These are phyloP conservation scores for Tricholoma matsutake DNA, from an alignment of 768 basidiomycete genomes.

Conservation along the genomic window DNA sequence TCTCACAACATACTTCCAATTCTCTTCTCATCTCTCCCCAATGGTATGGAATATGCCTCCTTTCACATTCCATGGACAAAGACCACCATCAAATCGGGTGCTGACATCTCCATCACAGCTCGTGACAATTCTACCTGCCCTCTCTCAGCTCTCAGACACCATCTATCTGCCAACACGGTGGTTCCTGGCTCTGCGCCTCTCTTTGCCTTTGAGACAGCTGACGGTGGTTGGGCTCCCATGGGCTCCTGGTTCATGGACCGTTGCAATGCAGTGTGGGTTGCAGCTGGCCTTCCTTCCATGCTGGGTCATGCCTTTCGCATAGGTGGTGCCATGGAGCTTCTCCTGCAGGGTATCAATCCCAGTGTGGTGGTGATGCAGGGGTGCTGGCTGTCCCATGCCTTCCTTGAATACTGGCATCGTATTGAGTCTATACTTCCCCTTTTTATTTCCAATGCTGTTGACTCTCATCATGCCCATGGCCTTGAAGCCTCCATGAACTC, in stretches of 20 bases:
- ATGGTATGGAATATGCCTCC: slow-evolving; percentile 9
- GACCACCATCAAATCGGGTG: slow-evolving; percentile 19
- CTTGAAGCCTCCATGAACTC: no score
- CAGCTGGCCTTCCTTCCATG: not conserved
- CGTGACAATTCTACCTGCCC: not conserved
- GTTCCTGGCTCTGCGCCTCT: no score
- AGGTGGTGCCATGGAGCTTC: no score
- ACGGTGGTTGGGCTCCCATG: slow-evolving; percentile 18
- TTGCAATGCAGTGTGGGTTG: slow-evolving; percentile 4
- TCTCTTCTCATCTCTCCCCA: not conserved
- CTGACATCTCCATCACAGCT: slow-evolving; percentile 24
- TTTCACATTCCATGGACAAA: slow-evolving; percentile 21
- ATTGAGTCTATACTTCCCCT: no score
- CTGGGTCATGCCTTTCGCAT: slow-evolving; percentile 4
- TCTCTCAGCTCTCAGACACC: not conserved
- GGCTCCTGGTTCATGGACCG: not conserved
- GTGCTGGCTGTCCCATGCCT: slow-evolving; percentile 7
- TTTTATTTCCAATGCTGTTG: no score
- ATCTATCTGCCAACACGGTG: not conserved
- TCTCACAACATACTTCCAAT: not conserved
- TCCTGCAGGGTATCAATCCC: slow-evolving; percentile 1
- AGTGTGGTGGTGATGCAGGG: not conserved
- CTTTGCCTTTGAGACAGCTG: no score
- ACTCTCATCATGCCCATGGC: no score
- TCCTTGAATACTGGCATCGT: slow-evolving; percentile 5